Evolutionary conservation across 768 basidiomycete genomes (phyloP).

Genomic region (Boletus rubropictus): DNA sequence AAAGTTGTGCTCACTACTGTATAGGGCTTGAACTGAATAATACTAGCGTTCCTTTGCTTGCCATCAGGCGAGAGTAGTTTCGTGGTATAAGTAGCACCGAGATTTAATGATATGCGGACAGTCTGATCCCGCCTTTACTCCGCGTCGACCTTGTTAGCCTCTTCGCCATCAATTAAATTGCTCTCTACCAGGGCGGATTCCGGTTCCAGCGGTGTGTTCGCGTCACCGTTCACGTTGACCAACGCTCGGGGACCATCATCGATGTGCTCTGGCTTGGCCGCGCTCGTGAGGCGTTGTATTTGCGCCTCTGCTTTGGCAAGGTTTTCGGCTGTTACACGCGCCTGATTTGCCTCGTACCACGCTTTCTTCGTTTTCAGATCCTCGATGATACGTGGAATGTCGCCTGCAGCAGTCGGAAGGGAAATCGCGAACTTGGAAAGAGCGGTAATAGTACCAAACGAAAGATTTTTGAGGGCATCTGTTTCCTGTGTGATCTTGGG

Average conservation of each 20-base stretch:
- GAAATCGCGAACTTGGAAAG: conserved; percentile 86
- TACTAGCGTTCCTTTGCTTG: conserved; percentile 21
- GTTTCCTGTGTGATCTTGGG: conserved; percentile 38
- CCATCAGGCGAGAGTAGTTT: conserved; percentile 9
- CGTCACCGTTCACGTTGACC: conserved; percentile 35
- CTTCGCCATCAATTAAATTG: conserved; percentile 26
- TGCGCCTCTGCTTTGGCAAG: conserved; percentile 74
- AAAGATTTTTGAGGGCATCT: conserved; percentile 51
- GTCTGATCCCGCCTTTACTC: conserved; percentile 15
- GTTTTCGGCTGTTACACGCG: conserved; percentile 70
- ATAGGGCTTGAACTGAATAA: conserved; percentile 29
- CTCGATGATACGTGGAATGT: conserved; percentile 79
- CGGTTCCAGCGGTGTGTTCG: conserved; percentile 42
- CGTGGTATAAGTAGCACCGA: conserved; percentile 17
- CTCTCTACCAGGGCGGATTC: conserved; percentile 37
- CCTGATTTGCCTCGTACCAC: conserved; percentile 93
- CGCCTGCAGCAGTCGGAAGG: conserved; percentile 69
- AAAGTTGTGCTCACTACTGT: conserved; percentile 34
- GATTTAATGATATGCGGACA: conserved; percentile 15
- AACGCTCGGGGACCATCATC: conserved; percentile 25
- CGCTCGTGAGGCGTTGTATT: conserved; percentile 53
- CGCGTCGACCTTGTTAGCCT: conserved; percentile 35
- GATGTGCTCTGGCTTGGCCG: conserved; percentile 34
- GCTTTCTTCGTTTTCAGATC: conserved; percentile 91
- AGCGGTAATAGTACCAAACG: conserved; percentile 81